Base-by-base conservation (phyloP, 2,329 filamentous ascomycete genomes). In the Fusarium mundagurra region DNA sequence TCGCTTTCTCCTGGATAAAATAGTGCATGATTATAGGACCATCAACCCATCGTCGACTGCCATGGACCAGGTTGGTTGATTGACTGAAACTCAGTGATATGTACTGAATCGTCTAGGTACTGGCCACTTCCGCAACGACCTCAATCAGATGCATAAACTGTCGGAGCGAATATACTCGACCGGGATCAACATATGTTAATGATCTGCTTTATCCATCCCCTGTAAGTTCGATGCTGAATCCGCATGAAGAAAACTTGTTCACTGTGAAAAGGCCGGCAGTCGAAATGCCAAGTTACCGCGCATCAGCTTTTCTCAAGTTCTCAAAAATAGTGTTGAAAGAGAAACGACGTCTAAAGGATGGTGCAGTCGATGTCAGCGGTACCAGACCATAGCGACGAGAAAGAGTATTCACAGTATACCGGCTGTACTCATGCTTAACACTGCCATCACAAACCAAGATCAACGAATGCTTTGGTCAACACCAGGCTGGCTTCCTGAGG, bases 241-340 rank as follows among this genome's bases (percentile, higher is more conserved):
- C 24, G 20, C 7, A 27, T n/a, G 24, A 44, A 54, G 43, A 31
- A 34, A 34, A 48, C 58, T 76, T 64, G 77, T 38, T 39, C 22
- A 24, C 45, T 33, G 18, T 60, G 8, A 89, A 83, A 89, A 90
- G 81, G 71, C 84, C 9, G 82, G 84, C 12, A 79, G 81, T 27
- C 83, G 89, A 61, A 88, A 86, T 65, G 81, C 84, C 48, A 88
- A 88, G 81, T 83, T 84, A 55, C 87, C 83, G 60, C 89, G 86
- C 80, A 88, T 86, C 76, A 94, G 88, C 59, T 99, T 99, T 81
- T 97, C 95, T 1, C 93, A 96, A 79, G 91, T 98, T 53, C 85
- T 99, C n/a, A 98, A 98, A 81, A 91, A 91, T 60, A 98, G 95
- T 73, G 92, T 99, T 36, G 96, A 98, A 83, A 89, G 94, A 61